Percentiles rank a stretch among this genome's conserved stretches.
These are phyloP conservation scores for Cyclotella distinguenda DNA, from an alignment of 108 stramenopile genomes.

Conservation along the genomic window DNA sequence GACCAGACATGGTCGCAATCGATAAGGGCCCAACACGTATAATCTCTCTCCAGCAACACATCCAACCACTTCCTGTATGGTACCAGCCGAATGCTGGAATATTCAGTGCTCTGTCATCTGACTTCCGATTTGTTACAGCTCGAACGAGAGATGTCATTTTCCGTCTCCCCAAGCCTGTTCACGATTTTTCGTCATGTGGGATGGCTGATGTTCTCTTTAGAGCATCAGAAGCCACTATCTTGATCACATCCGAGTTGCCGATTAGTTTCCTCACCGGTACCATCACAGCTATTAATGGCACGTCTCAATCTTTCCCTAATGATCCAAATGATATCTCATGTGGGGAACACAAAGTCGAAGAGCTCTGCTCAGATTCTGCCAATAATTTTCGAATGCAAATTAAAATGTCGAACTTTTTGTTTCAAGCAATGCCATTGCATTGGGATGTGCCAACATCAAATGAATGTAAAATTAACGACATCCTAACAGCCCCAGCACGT, in stretches of 20 bases:
- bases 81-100: conserved; percentile 48
- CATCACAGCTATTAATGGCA: conserved; percentile 48
- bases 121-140: conserved; percentile 64
- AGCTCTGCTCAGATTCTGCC: conserved; percentile 16
- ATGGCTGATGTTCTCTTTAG: conserved; percentile 47
- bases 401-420: conserved; percentile 47
- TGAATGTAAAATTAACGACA: conserved; percentile 34
- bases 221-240: conserved; percentile 52
- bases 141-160: conserved; percentile 47
- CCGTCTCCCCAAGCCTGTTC: conserved; percentile 54
- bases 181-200: conserved; percentile 50
- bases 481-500: conserved; percentile 51
- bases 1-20: conserved; percentile 52
- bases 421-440: conserved; percentile 51
- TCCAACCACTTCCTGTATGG: conserved; percentile 54
- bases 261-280: conserved; percentile 61
- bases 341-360: conserved; percentile 17
- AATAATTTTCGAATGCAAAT: conserved; percentile 65
- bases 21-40: conserved; percentile 6
- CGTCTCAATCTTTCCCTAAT: conserved; percentile 58
- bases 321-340: conserved; percentile 67
- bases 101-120: conserved; percentile 57
- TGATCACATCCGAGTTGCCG: conserved; percentile 66
- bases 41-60: conserved; percentile 47
- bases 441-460: conserved; percentile 29